Evolutionary conservation across 768 basidiomycete species (phyloP), one percentile per base, ranked within the genome.

Genomic region (Leccinum barrowsii): DNA sequence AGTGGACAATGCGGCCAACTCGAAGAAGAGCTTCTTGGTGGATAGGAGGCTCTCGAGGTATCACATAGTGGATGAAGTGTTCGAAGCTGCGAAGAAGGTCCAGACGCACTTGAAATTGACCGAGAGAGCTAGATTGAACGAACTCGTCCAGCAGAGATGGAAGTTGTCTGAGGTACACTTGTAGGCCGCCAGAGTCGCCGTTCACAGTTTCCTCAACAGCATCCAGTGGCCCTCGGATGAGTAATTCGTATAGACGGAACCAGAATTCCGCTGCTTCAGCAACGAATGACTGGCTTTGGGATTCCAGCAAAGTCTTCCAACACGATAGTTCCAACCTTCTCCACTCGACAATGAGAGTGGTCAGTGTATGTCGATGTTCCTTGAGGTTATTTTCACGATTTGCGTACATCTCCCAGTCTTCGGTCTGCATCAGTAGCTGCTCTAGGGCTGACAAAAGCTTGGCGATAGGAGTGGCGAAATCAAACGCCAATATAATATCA

Each of bases 341-440:
- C 97, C 97, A 98, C 10, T 85, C 82, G 50, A 99, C 85, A 49
- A 98, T 89, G 50, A 94, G 78, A 24, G 72, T 74, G 11, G 83
- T 88, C 22, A 97, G 70, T 4, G 78, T 78, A 24, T 84, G 82
- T 59, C 85, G 93, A 65, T 90, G 77, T 1, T 69, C 54, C 66
- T 82, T 84, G 63, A 99, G 80, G 44, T 86, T 86, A 67, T 94
- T 98, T 46, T 89, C 86, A n/a, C 85, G 80, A 73, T 93, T 94
- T n/a, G 96, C 89, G 68, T 90, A 98, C 64, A 86, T 85, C 70
- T 99, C 94, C 97, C 97, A 99, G 67, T 98, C 96, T 54, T 94
- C 91, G 22, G 84, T 92, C 60, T 96, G 90, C 50, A 87, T 66
- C 2, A 98, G 75, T 7, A 99, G 77, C 62, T 90, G 89, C 68